Conservation (phyloP, 73 alveolate species). For the Paramecium biaurelia region DNA sequence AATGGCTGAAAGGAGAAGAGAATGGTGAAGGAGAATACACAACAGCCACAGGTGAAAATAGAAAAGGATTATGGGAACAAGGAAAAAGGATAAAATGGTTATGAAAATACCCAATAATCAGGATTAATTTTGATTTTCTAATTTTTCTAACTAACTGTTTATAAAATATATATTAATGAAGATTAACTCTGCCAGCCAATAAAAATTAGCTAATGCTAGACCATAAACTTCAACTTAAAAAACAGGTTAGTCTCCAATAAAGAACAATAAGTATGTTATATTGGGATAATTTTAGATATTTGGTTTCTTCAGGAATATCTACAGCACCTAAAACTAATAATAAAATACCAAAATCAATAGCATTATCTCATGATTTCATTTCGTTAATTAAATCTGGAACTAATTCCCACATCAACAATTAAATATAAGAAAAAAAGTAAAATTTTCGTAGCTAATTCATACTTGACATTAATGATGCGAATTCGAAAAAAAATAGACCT, state of each 20-base stretch:
- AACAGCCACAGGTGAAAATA: conserved; percentile 57
- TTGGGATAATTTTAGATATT: not conserved
- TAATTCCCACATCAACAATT: not conserved
- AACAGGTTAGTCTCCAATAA: not conserved
- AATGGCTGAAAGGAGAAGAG: conserved; percentile 58
- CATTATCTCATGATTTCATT: not conserved
- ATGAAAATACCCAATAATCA: not conserved
- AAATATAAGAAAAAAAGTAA: not conserved
- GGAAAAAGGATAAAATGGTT: conserved; percentile 73
- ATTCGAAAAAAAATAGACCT: conserved; percentile 13
- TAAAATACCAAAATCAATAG: not conserved
- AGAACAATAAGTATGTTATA: conserved; percentile 5
- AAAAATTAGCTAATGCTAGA: not conserved
- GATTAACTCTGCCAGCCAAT: conserved; percentile 22
- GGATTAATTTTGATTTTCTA: not conserved
- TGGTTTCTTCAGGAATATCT: not conserved
- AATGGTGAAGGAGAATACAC: conserved; percentile 69
- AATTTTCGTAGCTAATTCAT: not conserved
- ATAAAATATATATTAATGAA: conserved; percentile 1
- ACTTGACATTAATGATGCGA: not conserved
- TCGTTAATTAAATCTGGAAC: not conserved
- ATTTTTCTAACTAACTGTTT: not conserved
- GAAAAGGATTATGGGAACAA: conserved; percentile 71
- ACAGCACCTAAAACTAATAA: not conserved
- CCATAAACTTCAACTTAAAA: conserved; percentile 24